A percentile compares a stretch with the other conserved stretches of the same genome.
phyloP scores from a whole-genome alignment of 2,329 filamentous ascomycete genomes.

The Aspergillus aculeatus region DNA sequence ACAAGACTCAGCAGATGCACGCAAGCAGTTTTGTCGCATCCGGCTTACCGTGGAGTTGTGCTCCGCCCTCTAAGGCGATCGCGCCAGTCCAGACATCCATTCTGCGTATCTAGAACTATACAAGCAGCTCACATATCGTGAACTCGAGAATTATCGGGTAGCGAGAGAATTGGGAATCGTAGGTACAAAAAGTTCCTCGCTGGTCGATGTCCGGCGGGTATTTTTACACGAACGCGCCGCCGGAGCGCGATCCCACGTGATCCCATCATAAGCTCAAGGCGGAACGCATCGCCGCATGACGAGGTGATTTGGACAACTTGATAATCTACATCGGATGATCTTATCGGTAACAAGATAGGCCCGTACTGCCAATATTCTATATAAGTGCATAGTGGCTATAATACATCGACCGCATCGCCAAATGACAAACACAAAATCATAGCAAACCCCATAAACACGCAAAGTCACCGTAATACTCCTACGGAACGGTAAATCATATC shows the following conservation, averaged over 20 bases:
- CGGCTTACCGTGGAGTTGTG: constrained; percentile 32
- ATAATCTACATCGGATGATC: not conserved
- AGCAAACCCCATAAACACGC: constrained; percentile 11
- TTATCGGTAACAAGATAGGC: not conserved
- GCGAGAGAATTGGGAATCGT: not conserved
- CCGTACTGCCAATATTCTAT: constrained; percentile 17
- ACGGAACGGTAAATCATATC: constrained; percentile 23
- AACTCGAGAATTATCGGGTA: not conserved
- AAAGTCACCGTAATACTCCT: constrained; percentile 24
- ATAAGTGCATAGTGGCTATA: constrained; percentile 19
- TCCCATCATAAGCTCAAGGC: not conserved
- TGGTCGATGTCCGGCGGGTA: constrained; percentile 1
- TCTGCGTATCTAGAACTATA: constrained; percentile 11
- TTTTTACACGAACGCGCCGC: constrained; percentile 7
- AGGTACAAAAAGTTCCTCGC: not conserved
- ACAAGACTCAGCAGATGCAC: constrained; percentile 15
- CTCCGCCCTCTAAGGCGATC: constrained; percentile 28
- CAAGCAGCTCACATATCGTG: constrained; percentile 13
- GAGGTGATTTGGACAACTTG: not conserved
- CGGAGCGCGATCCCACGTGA: constrained; percentile 5
- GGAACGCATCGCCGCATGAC: constrained; percentile 1
- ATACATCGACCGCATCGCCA: constrained; percentile 20
- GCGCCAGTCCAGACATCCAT: constrained; percentile 43
- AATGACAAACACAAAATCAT: constrained; percentile 4
- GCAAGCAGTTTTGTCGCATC: constrained; percentile 7